A percentile compares a stretch with the other conserved stretches of the same genome.
These are phyloP conservation scores for Pseudozyma tsukubaensis DNA, from an alignment of 1,284 basidiomycete genomes.

Conservation along the genomic window DNA sequence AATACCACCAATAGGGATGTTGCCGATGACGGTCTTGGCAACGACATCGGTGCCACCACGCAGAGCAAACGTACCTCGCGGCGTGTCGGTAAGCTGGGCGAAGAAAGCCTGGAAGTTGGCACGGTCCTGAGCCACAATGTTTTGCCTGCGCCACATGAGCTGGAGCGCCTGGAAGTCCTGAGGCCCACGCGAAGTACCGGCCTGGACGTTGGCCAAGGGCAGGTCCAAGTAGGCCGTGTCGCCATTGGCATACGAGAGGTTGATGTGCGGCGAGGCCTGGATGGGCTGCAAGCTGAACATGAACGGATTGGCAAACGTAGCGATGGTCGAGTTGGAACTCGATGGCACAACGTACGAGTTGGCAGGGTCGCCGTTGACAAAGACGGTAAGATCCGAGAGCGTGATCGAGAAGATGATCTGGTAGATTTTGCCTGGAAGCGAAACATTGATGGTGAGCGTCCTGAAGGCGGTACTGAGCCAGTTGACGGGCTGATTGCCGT, in stretches of 20 bases:
- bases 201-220: slow-evolving; percentile 71
- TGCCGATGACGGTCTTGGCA: slow-evolving; percentile 77
- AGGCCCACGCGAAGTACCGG: slow-evolving; percentile 79
- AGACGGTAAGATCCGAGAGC: slow-evolving; percentile 75
- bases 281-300: slow-evolving; percentile 79
- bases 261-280: slow-evolving; percentile 74
- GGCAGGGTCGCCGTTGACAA: slow-evolving; percentile 70
- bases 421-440: slow-evolving; percentile 76
- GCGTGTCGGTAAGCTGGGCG: slow-evolving; percentile 74
- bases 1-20: slow-evolving; percentile 77
- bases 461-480: slow-evolving; percentile 81
- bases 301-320: slow-evolving; percentile 81
- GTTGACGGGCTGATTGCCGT: slow-evolving; percentile 72
- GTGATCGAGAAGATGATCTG: slow-evolving; percentile 78
- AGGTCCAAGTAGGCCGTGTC: slow-evolving; percentile 76
- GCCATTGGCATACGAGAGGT: slow-evolving; percentile 72
- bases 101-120: slow-evolving; percentile 75
- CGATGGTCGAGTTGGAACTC: slow-evolving; percentile 73
- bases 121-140: slow-evolving; percentile 74
- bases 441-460: slow-evolving; percentile 76
- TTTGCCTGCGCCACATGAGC: slow-evolving; percentile 72
- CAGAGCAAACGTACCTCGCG: slow-evolving; percentile 72
- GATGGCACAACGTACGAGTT: slow-evolving; percentile 53
- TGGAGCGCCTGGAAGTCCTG: slow-evolving; percentile 72
- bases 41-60: slow-evolving; percentile 76